Evolutionary conservation across 805 yeast species (phyloP), one percentile per base, ranked within the genome.

Genomic region (Pichia occidentalis): DNA sequence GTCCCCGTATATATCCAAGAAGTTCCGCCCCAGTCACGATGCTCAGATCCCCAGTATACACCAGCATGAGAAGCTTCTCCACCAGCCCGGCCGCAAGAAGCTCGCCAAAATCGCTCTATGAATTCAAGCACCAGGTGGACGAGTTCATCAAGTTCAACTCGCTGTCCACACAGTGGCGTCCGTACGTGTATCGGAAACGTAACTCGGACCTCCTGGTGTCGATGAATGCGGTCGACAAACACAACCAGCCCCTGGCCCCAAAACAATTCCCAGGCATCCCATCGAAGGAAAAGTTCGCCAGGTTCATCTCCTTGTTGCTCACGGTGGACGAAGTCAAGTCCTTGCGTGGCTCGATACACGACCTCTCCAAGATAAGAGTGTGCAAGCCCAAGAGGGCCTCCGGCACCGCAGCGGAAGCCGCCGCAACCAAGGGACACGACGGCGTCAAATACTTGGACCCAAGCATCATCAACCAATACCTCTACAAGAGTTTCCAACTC

Each of bases 61-160:
- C n/a, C n/a, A n/a, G n/a, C n/a, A n/a, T n/a, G n/a, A n/a, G n/a
- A n/a, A n/a, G n/a, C n/a, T n/a, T n/a, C n/a, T n/a, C 31, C 25
- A 37, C 32, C 5, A 8, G 22, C 6, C 10, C 30, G 26, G 25
- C 24, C 5, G 17, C 27, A 3, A 23, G 16, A 4, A 24, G 22
- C 21, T 11, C 44, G 13, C 32, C 39, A 7, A 22, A 22, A 1
- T 29, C 37, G 17, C 35, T 35, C 12, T 54, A 52, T 36, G 36
- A 42, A 11, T 53, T 56, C 33, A 58, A 57, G 32, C 44, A 46
- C 17, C 52, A 52, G 26, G 45, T 59, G 17, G 62, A 59, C 35
- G 57, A 53, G n/a, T 59, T 46, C 25, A 42, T 50, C 14, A 51
- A 57, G 33, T 52, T 35, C 42, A 42, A 46, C 17, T 34, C 54